phyloP scores from a whole-genome alignment of 2,329 filamentous ascomycete species.

The Alternaria triticimaculans region DNA sequence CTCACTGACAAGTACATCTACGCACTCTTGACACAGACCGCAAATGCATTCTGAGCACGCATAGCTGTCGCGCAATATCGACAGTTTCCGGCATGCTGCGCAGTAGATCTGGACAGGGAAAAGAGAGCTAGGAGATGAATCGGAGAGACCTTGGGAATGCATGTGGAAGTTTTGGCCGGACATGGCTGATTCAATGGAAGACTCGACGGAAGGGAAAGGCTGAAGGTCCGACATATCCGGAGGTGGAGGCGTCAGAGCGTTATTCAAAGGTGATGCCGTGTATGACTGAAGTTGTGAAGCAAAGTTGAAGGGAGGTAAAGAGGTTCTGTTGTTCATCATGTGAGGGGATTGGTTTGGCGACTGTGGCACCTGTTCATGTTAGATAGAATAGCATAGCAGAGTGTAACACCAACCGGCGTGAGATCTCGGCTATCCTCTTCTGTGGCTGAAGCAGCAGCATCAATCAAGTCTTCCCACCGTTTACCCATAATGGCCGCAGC shows the following conservation, averaged over 20 bases:
- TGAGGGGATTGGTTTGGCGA: conserved; percentile 61
- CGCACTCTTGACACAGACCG: conserved; percentile 86
- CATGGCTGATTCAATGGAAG: conserved; percentile 70
- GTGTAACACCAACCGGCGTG: conserved; percentile 72
- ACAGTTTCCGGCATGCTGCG: conserved; percentile 81
- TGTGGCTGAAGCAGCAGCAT: conserved; percentile 89
- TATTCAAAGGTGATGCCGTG: conserved; percentile 88
- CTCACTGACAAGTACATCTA: conserved; percentile 78
- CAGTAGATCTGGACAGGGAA: conserved; percentile 84
- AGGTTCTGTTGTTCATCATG: conserved; percentile 59
- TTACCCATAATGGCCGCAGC: conserved; percentile 78
- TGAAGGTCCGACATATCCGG: conserved; percentile 59
- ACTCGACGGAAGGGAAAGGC: conserved; percentile 91
- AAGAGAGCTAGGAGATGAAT: conserved; percentile 65
- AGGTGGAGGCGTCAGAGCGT: conserved; percentile 82
- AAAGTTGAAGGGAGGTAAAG: conserved; percentile 63
- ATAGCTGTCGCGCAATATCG: conserved; percentile 80
- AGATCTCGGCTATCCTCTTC: conserved; percentile 89
- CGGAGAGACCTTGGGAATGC: conserved; percentile 55
- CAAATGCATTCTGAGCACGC: conserved; percentile 97
- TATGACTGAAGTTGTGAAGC: conserved; percentile 68
- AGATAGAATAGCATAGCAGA: conserved; percentile 19
- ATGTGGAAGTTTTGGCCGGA: conserved; percentile 73
- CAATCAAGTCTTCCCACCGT: conserved; percentile 95
- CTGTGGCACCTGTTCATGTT: conserved; percentile 51